Percentiles rank a stretch among this genome's conserved stretches.
phyloP scores from a whole-genome alignment of 2,329 filamentous ascomycete species.

The Claviceps citrina region DNA sequence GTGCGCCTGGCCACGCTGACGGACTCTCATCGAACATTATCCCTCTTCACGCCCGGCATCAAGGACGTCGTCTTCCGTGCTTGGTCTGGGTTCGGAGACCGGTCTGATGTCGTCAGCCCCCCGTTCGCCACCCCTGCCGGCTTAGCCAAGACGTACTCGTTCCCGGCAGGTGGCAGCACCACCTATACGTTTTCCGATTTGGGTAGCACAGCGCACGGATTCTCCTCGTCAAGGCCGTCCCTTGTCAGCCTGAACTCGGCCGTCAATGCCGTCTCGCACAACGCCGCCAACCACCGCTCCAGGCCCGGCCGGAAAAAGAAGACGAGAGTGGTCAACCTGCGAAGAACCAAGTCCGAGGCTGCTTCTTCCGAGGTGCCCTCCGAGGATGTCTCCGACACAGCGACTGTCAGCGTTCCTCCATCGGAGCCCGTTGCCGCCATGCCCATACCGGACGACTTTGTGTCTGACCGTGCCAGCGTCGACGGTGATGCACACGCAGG shows the following conservation, averaged over 20 bases:
- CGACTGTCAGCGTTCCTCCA: conserved; percentile 41
- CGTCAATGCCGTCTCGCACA: conserved; percentile 46
- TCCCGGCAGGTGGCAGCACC: conserved; percentile 39
- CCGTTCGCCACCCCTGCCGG: conserved; percentile 33
- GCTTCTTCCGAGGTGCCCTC: conserved; percentile 36
- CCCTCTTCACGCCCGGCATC: conserved; percentile 83
- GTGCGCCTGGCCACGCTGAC: conserved; percentile 67
- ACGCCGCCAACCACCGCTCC: conserved; percentile 43
- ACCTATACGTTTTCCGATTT: conserved; percentile 63
- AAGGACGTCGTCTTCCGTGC: conserved; percentile 81
- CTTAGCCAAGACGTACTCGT: conserved; percentile 48
- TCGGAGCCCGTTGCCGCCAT: conserved; percentile 45
- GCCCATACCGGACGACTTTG: conserved; percentile 44
- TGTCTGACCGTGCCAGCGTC: conserved; percentile 26
- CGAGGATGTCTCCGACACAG: conserved; percentile 34
- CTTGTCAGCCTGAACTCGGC: conserved; percentile 46
- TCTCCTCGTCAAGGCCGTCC: conserved; percentile 53
- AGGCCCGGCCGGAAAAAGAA: conserved; percentile 62
- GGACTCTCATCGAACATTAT: conserved; percentile 79
- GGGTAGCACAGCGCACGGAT: conserved; percentile 46
- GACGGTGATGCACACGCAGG: conserved; percentile 16
- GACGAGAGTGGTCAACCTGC: conserved; percentile 66
- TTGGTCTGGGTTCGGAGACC: conserved; percentile 68
- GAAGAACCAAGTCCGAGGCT: conserved; percentile 42
- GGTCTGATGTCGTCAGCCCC: conserved; percentile 42